Conservation (phyloP, 2,329 filamentous ascomycete species). For the Chaetothyriales sp. region DNA sequence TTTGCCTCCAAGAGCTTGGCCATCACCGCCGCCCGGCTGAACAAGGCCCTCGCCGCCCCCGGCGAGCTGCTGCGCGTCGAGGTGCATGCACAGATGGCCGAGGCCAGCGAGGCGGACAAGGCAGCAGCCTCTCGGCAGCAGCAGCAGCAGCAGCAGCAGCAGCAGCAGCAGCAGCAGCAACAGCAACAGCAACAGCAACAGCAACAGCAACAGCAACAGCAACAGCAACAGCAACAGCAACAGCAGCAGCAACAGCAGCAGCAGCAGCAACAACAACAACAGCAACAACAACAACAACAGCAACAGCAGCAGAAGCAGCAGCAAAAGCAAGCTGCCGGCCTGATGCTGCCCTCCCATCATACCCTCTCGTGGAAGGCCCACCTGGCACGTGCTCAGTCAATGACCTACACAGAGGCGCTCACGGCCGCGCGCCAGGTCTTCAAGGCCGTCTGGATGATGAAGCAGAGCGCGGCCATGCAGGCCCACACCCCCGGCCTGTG, state of each 20-base stretch:
- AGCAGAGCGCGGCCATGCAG: constrained; percentile 2
- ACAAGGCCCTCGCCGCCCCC: background rate
- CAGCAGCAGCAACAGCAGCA: background rate
- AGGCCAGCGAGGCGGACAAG: too few relatives aligned
- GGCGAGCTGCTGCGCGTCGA: background rate
- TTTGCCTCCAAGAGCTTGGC: constrained; percentile 6
- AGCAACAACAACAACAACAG: background rate
- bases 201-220: background rate
- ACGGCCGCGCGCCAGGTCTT: constrained; percentile 9
- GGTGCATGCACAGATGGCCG: too few relatives aligned
- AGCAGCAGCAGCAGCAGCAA: background rate
- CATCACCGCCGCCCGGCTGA: constrained; percentile 3
- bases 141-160: too few relatives aligned
- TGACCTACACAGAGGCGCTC: constrained; percentile 13
- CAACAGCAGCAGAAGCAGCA: background rate
- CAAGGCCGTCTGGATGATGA: constrained; percentile 6
- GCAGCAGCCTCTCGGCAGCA: too few relatives aligned
- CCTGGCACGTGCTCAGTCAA: constrained; percentile 9
- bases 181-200: background rate
- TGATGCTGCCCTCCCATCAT: background rate
- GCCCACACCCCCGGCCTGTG: constrained; percentile 2
- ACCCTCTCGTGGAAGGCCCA: constrained; percentile 9
- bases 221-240: background rate
- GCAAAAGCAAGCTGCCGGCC: background rate
- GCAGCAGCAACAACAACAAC: background rate